Evolutionary conservation across 179 eudicot species (phyloP), one percentile per base, ranked within the genome.

Genomic region (Beta lomatogona): DNA sequence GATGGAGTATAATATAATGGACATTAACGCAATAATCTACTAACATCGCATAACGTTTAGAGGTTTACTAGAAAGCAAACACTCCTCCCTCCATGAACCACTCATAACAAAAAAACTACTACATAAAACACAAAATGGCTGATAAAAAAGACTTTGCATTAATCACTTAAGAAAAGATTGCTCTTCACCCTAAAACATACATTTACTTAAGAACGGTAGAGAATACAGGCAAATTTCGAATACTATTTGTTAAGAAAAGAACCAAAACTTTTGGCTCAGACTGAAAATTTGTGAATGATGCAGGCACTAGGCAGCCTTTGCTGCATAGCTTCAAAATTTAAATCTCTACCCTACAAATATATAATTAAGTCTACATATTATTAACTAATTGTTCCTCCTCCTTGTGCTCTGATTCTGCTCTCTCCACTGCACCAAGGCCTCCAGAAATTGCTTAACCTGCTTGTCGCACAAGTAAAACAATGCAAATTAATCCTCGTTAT

Each of bases 361-460:
- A 9, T 21, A 25, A 21, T 31, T 25, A 60, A 4, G 52, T 7
- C 50, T 0, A 11, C 21, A 15, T 25, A 41, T 53, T 53, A 44
- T 52, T 16, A 46, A 48, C 63, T 71, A 70, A 82, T 64, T 59
- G 58, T n/a, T 46, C 71, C 15, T 57, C 59, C 83, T 70, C 77
- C 66, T 66, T 64, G 75, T 25, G 19, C 69, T 65, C 45, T 52
- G 58, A 58, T 69, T 80, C 73, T 80, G 78, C 77, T 88, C 86
- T 61, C 80, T 86, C 91, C 90, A 89, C 53, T 81, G 87, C 79
- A 88, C 94, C 44, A 91, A 60, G 52, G 77, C 85, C 77, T 86
- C 80, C 73, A 90, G 79, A 83, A 91, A 91, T 63, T 90, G 86
- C 57, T 86, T 86, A 22, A 91, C 94, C 94, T 91, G 88, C 77